phyloP scores from a whole-genome alignment of 2,329 filamentous ascomycete species.

The Neodidymelliopsis sp. region DNA sequence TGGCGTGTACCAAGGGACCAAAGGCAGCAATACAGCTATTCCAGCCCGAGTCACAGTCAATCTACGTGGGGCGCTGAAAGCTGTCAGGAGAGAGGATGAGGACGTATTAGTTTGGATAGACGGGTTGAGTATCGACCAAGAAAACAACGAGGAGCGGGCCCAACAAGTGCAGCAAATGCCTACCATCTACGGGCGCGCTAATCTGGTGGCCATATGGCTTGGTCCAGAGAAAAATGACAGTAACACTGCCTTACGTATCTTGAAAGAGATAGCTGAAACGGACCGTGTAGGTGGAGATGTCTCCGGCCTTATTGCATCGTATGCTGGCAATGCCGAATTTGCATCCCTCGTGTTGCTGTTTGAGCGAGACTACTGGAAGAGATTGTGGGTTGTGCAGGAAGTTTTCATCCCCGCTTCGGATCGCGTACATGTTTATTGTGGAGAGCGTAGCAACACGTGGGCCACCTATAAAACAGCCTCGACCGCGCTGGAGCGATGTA shows the following conservation, averaged over 20 bases:
- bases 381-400: conserved; percentile 4
- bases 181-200: background rate
- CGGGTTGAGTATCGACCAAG: conserved; percentile 1
- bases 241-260: background rate
- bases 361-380: conserved; percentile 1
- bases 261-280: background rate
- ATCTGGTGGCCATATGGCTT: conserved; percentile 1
- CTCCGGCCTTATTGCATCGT: no score
- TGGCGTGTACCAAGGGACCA: background rate
- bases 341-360: background rate
- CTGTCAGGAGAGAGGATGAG: background rate
- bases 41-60: background rate
- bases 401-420: background rate
- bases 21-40: background rate
- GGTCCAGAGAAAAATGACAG: background rate
- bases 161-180: background rate
- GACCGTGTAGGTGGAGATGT: no score
- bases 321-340: background rate
- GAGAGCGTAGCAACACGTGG: background rate
- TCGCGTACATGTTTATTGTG: background rate
- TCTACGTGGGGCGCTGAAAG: background rate
- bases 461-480: background rate
- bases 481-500: no score
- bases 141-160: background rate
- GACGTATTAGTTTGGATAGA: conserved; percentile 1